A percentile compares a stretch with the other conserved stretches of the same genome.
These are phyloP conservation scores for Leccinum variicolor DNA, from an alignment of 768 basidiomycete genomes.

Conservation along the genomic window DNA sequence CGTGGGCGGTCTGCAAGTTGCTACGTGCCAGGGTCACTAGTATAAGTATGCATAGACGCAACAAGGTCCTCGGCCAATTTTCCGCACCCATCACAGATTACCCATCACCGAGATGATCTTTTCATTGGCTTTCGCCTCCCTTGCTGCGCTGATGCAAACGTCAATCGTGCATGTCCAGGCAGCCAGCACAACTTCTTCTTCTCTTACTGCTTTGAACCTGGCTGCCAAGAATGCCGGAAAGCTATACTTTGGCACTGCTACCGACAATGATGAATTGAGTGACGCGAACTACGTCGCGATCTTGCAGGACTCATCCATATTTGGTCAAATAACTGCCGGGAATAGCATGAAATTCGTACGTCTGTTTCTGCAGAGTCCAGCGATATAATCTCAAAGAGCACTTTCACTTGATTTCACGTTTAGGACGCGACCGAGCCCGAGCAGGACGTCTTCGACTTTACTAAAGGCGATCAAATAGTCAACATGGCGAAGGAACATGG, in stretches of 20 bases:
- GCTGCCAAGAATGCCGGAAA: constrained; percentile 37
- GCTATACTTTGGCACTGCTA: constrained; percentile 46
- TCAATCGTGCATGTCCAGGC: neutral
- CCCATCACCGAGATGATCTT: neutral
- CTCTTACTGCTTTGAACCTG: constrained; percentile 31
- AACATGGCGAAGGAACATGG: constrained; percentile 16
- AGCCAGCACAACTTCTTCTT: neutral
- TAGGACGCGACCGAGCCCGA: constrained; percentile 21
- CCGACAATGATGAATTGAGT: constrained; percentile 43
- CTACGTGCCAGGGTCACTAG: neutral
- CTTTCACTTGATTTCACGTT: neutral
- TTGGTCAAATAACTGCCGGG: constrained; percentile 18
- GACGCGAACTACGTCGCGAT: constrained; percentile 23
- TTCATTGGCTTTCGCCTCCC: neutral
- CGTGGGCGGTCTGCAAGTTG: neutral
- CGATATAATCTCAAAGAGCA: neutral
- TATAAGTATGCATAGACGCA: neutral
- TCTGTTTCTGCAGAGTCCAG: neutral
- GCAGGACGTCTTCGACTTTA: constrained; percentile 23
- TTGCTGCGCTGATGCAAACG: constrained; percentile 3
- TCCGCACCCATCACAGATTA: neutral
- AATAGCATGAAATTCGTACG: constrained; percentile 22
- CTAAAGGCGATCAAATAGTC: constrained; percentile 17
- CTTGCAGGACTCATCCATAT: constrained; percentile 4
- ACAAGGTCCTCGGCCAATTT: neutral